Evolutionary conservation across 257 asterid species (phyloP), one percentile per base, ranked within the genome.

Genomic region (Haberlea rhodopensis): DNA sequence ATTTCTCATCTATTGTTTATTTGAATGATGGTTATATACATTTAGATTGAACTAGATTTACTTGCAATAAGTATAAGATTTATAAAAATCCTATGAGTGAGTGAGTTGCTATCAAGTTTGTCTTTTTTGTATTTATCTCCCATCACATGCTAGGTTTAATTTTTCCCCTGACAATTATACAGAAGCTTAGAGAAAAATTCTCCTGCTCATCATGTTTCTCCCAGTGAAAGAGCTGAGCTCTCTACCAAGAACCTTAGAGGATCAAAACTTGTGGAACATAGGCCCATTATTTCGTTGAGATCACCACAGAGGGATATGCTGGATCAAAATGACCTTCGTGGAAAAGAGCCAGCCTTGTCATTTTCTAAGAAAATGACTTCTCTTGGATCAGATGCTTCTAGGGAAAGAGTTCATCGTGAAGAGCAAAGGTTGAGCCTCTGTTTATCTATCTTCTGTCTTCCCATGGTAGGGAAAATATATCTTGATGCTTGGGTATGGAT

Each of bases 221-320:
- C 87, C 8, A 52, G 60, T 32, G 80, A 55, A 45, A 76, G 71
- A 29, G 65, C 67, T 75, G 83, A 75, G 46, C 72, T 16, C 62
- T 76, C 69, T 32, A 49, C 73, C 16, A 75, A 71, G 65, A 53
- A 55, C 27, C 73, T 29, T 63, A 76, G 53, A 75, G 80, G 71
- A 80, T 57, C 70, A 40, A 72, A 65, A 58, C 66, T 75, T 26
- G 51, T 32, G 32, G 94, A 82, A 21, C 66, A 55, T 16, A 75
- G 76, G 65, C 77, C 82, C n/a, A 66, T 74, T 71, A 78, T 73
- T 46, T 75, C 85, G 57, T 59, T 79, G 74, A 78, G 89, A 78
- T 85, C 92, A 57, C 88, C 91, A 0, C 94, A 64, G 75, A 83
- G 88, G 77, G 92, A 78, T 59, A 28, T 63, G 28, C 69, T 74